Conservation (phyloP, 495 filamentous ascomycete genomes). For the Penicillium psychrofluorescens region DNA sequence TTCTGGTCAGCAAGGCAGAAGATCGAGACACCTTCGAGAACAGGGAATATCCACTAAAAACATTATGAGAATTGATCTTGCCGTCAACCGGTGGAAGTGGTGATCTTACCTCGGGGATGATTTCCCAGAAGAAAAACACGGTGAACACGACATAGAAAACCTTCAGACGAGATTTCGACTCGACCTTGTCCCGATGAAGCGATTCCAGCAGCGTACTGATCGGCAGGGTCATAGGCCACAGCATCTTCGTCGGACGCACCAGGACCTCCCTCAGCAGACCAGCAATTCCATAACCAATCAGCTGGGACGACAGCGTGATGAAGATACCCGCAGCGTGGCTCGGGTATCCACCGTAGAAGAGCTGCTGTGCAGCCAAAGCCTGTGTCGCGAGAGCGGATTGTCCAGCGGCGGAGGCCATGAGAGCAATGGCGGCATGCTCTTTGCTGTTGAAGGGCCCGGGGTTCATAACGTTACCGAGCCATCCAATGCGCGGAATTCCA, state of each 20-base stretch:
- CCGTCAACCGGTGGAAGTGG: too few relatives aligned
- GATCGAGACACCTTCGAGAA: constrained; percentile 41
- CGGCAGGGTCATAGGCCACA: constrained; percentile 12
- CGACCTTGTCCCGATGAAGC: constrained; percentile 7
- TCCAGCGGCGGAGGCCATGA: constrained; percentile 36
- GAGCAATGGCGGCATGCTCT: constrained; percentile 35
- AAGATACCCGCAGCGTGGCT: constrained; percentile 30
- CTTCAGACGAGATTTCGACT: constrained; percentile 5
- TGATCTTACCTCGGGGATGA: constrained; percentile 40
- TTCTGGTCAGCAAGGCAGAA: constrained; percentile 36
- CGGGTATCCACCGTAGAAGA: constrained; percentile 35
- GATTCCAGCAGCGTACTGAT: constrained; percentile 7
- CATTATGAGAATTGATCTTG: too few relatives aligned
- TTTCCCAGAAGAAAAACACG: constrained; percentile 34
- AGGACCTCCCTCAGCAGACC: constrained; percentile 8
- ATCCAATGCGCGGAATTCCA: constrained; percentile 27
- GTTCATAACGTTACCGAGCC: constrained; percentile 28
- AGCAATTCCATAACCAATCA: constrained; percentile 35
- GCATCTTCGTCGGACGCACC: constrained; percentile 12
- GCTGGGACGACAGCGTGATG: constrained; percentile 31
- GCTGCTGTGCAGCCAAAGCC: constrained; percentile 33
- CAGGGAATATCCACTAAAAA: constrained; percentile 22
- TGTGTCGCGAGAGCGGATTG: constrained; percentile 22
- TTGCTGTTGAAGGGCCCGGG: constrained; percentile 32
- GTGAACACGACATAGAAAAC: constrained; percentile 9